Evolutionary conservation across 805 yeast species (phyloP), one percentile per base, ranked within the genome.

Genomic region (Ogataea polymorpha): DNA sequence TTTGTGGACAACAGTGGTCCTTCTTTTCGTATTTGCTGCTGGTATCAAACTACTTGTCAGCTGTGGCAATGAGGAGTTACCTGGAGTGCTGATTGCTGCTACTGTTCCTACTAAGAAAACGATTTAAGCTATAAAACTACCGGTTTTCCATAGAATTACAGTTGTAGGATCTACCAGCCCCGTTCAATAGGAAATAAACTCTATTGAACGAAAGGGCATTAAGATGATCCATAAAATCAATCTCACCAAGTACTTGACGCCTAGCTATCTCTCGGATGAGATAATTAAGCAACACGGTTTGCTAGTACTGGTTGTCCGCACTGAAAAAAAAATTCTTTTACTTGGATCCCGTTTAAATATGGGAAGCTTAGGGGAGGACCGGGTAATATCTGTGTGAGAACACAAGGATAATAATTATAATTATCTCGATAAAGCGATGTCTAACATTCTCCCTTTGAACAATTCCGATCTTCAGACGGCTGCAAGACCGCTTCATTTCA

Each of bases 221-320:
- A 71, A 80, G 86, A 80, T 74, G 82, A 72, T 67, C 80, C 71
- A 47, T 45, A 50, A 10, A 70, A 3, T 31, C 65, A 46, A 53
- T 79, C 84, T 79, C 80, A 71, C 85, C 84, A 70, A 69, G 74
- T 77, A 78, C 84, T 72, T 73, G 86, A 79, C 85, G 79, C 84
- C 72, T 74, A 61, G 56, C 62, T 61, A 60, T 55, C 67, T 65
- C 65, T 63, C 30, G 47, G 46, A 53, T 48, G 53, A 57, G 59
- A 58, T 62, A 62, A 67, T 55, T 64, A 77, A 76, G 83, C 85
- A 80, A 80, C 86, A 80, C 86, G 86, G 81, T 72, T 71, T 57
- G 38, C 31, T 45, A 74, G 80, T 77, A 80, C 77, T 75, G 81
- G 86, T 75, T 77, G 74, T 77, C 82, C 86, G 82, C 86, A 81